Conservation (phyloP, 768 basidiomycete genomes). For the Lepiota subincarnata region DNA sequence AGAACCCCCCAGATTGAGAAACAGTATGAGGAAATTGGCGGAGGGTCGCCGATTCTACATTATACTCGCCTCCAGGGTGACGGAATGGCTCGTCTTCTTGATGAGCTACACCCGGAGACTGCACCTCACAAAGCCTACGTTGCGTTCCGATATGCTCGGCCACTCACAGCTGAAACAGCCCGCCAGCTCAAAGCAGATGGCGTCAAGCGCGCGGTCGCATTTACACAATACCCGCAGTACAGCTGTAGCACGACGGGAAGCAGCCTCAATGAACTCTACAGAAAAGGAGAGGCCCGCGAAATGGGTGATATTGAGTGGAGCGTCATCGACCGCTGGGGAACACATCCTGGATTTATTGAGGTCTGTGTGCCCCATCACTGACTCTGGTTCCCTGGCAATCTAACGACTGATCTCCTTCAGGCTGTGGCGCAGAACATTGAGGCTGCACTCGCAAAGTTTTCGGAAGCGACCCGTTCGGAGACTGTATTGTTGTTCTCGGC, state of each 20-base stretch:
- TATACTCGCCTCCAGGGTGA: constrained; percentile 89
- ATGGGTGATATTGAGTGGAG: constrained; percentile 83
- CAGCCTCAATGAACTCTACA: constrained; percentile 89
- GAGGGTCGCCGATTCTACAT: constrained; percentile 90
- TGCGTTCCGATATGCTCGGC: constrained; percentile 91
- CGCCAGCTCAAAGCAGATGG: constrained; percentile 86
- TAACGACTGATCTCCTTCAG: constrained; percentile 35
- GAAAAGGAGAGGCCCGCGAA: constrained; percentile 57
- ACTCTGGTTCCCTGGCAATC: constrained; percentile 3
- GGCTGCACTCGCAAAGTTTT: constrained; percentile 74
- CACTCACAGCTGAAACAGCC: constrained; percentile 80
- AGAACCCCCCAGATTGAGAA: constrained; percentile 91
- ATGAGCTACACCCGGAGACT: constrained; percentile 89
- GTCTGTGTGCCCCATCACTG: constrained; percentile 38
- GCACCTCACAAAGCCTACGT: constrained; percentile 97
- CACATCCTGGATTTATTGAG: constrained; percentile 91
- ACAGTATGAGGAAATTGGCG: constrained; percentile 93
- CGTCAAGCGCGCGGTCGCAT: constrained; percentile 88
- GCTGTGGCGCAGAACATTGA: constrained; percentile 89
- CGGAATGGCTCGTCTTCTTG: constrained; percentile 84
- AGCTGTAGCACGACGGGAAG: constrained; percentile 98
- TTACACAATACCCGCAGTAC: constrained; percentile 99
- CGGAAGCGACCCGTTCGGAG: constrained; percentile 63
- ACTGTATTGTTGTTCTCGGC: constrained; percentile 92
- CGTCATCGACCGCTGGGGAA: constrained; percentile 97